A percentile compares a stretch with the other conserved stretches of the same genome.
Evolutionary conservation across 805 yeast genomes (phyloP).

Genomic region (Pachysolen tannophilus): DNA sequence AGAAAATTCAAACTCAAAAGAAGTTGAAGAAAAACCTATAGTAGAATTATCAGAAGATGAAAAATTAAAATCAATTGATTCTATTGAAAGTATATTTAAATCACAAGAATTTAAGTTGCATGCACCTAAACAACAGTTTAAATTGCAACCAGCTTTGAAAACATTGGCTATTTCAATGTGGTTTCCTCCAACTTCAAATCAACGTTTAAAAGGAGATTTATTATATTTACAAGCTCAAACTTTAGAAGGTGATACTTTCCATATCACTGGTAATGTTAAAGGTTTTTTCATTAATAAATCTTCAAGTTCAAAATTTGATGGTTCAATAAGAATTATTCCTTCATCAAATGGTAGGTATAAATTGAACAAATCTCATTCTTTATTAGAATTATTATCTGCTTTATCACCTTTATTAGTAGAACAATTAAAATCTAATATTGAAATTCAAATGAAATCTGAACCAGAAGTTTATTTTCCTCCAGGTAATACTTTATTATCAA

Average conservation of each 20-base stretch:
- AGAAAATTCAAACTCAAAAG: slow-evolving; percentile 9
- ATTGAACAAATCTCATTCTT: slow-evolving; percentile 34
- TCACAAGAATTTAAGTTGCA: slow-evolving; percentile 12
- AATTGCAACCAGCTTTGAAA: slow-evolving; percentile 43
- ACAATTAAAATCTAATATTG: slow-evolving; percentile 45
- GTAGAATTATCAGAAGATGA: slow-evolving; percentile 25
- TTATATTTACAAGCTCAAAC: slow-evolving; percentile 70
- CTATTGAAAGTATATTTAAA: slow-evolving; percentile 13
- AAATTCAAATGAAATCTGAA: slow-evolving; percentile 31
- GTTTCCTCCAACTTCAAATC: slow-evolving; percentile 74
- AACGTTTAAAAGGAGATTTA: slow-evolving; percentile 65
- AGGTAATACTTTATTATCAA: slow-evolving; percentile 47
- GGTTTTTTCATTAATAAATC: slow-evolving; percentile 79
- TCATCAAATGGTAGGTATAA: slow-evolving; percentile 20
- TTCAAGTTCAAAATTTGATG: slow-evolving; percentile 63
- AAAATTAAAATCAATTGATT: slow-evolving; percentile 13
- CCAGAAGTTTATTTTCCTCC: slow-evolving; percentile 58
- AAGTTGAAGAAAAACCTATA: slow-evolving; percentile 13
- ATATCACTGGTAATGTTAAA: slow-evolving; percentile 67
- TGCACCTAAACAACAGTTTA: slow-evolving; percentile 24
- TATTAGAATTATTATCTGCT: slow-evolving; percentile 52
- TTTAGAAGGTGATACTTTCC: slow-evolving; percentile 70
- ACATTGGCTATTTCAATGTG: slow-evolving; percentile 60
- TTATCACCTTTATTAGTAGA: slow-evolving; percentile 56
- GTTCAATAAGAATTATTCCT: slow-evolving; percentile 32